Conservation (phyloP, 108 stramenopile genomes). For the Stephanodiscus triporus region DNA sequence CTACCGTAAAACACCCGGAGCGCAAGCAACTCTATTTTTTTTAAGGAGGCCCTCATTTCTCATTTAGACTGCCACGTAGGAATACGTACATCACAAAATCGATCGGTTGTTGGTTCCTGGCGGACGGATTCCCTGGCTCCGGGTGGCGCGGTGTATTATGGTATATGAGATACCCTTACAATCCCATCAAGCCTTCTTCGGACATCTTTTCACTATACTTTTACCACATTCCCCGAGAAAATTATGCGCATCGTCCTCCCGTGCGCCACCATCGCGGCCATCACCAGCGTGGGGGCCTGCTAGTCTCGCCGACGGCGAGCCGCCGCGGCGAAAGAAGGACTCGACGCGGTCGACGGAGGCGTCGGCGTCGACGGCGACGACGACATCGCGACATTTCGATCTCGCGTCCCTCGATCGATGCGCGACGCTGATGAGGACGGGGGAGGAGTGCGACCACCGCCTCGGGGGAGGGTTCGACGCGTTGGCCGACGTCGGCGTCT, state of each 20-base stretch:
- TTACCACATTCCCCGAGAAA: too few relatives aligned
- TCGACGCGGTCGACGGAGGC: background rate
- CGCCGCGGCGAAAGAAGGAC: background rate
- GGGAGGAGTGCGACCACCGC: slow-evolving; percentile 17
- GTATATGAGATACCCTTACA: too few relatives aligned
- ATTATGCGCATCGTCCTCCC: slow-evolving; percentile 36
- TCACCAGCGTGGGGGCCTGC: slow-evolving; percentile 5
- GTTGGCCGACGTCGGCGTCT: slow-evolving; percentile 20
- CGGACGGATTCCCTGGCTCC: too few relatives aligned
- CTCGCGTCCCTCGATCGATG: slow-evolving; percentile 2
- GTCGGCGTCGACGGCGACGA: background rate
- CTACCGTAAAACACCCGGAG: too few relatives aligned
- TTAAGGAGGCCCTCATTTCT: too few relatives aligned
- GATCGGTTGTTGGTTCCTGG: too few relatives aligned
- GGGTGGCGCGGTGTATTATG: too few relatives aligned
- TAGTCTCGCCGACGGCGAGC: slow-evolving; percentile 5
- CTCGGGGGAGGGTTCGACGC: background rate
- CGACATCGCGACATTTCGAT: background rate
- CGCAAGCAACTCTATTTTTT: too few relatives aligned
- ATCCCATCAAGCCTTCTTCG: too few relatives aligned
- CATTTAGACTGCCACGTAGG: too few relatives aligned
- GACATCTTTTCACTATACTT: too few relatives aligned
- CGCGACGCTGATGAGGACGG: slow-evolving; percentile 4
- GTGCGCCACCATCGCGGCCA: slow-evolving; percentile 22
- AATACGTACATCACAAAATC: too few relatives aligned